Percentiles rank a stretch among this genome's conserved stretches.
phyloP scores from a whole-genome alignment of 1,284 basidiomycete genomes.

The Tremellales sp. region DNA sequence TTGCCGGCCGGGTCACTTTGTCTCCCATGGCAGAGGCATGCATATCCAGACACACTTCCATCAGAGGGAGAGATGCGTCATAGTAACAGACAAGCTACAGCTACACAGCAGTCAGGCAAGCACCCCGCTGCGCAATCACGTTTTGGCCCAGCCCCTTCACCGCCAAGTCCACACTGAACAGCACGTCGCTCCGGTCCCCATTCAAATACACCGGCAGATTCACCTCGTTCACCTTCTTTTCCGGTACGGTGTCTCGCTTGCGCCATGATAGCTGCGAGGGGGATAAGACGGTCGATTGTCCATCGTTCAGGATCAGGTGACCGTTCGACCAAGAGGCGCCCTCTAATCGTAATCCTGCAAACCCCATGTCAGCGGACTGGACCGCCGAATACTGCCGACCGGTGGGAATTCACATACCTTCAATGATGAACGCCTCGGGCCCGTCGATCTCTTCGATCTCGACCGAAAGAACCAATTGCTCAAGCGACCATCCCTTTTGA shows the following conservation, averaged over 20 bases:
- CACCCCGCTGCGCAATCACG: constrained; percentile 36
- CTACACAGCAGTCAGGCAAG: constrained; percentile 36
- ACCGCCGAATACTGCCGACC: background rate
- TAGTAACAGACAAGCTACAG: background rate
- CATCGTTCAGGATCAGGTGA: constrained; percentile 72
- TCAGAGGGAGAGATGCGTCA: too few relatives aligned
- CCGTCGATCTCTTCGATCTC: constrained; percentile 74
- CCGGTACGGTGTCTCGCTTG: constrained; percentile 54
- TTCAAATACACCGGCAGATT: constrained; percentile 90
- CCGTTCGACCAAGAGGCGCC: constrained; percentile 72
- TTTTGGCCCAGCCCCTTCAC: constrained; percentile 20
- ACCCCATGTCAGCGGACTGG: background rate
- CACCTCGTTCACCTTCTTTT: constrained; percentile 51
- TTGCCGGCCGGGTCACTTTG: too few relatives aligned
- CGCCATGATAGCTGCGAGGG: constrained; percentile 83
- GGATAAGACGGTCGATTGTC: constrained; percentile 67
- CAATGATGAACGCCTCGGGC: constrained; percentile 71
- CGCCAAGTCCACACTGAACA: constrained; percentile 62
- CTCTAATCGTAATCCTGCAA: constrained; percentile 72
- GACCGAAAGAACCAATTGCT: constrained; percentile 74
- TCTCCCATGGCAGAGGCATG: too few relatives aligned
- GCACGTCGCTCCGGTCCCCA: constrained; percentile 77
- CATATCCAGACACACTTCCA: too few relatives aligned
- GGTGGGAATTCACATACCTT: constrained; percentile 76
- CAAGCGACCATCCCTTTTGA: constrained; percentile 81